Base-by-base conservation (phyloP, 768 basidiomycete genomes). In the Lyophyllum atratum region DNA sequence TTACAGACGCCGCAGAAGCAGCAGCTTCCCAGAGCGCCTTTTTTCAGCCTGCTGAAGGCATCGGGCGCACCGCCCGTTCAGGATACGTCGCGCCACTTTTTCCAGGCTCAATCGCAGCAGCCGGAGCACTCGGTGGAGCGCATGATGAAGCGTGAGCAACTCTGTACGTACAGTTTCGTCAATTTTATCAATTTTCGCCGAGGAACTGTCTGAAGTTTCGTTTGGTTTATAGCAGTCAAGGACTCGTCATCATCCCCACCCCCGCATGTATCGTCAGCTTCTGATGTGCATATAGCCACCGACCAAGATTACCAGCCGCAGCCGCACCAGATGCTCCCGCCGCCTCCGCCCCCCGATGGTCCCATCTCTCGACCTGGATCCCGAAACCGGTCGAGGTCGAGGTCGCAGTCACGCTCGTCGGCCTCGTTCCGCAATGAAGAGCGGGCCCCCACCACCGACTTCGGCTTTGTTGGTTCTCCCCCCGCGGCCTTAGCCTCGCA, bases 271-370 rank as follows among this genome's bases (percentile, higher is more conserved):
- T 40, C 48, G 51, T 47, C 34, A 15, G 6, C n/a, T n/a, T n/a
- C 33, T 43, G 22, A 28, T 37, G 25, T 22, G 44, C 60, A 61
- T 50, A 55, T 52, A 60, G 21, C 59, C 45, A 50, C 40, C 22
- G n/a, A n/a, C n/a, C 22, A 52, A 2, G 8, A 45, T 34, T 14
- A 14, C 8, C 45, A 28, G 11, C 34, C 49, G 3, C 52, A 49
- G n/a, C 55, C 55, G 10, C 29, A 25, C 17, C 60, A 64, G 25
- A 59, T 61, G 49, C 53, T 55, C 11, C 63, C 60, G 9, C 61
- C 61, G 5, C 63, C 58, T n/a, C 46, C 42, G 14, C 58, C 63
- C 24, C 57, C 58, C 0, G 21, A 51, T 21, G 55, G 29, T 15
- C 60, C 60, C 7, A 58, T 56, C 11, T 61, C 63, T 25, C 54